Conservation (phyloP, 2,329 filamentous ascomycete species). For the Didymella pomorum region DNA sequence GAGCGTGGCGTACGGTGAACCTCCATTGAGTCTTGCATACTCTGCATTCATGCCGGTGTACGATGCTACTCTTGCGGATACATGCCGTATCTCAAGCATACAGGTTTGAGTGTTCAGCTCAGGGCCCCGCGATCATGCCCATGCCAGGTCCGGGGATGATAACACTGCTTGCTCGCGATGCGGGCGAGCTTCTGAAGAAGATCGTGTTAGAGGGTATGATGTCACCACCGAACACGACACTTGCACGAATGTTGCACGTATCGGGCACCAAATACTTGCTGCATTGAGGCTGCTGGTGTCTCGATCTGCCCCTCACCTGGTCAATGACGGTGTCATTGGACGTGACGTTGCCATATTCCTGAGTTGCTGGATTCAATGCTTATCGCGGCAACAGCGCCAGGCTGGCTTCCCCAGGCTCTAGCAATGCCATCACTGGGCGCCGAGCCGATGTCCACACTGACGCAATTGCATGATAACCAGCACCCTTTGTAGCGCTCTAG, state of each 20-base stretch:
- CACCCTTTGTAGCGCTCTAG: too few species aligned
- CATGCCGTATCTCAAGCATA: neutral
- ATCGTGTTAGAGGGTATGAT: neutral
- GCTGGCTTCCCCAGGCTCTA: neutral
- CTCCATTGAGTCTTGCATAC: neutral
- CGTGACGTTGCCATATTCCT: neutral
- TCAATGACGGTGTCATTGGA: neutral
- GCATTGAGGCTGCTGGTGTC: too few species aligned
- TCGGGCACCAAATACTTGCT: neutral
- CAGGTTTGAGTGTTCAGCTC: neutral
- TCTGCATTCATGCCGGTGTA: neutral
- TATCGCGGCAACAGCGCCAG: neutral
- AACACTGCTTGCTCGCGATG: neutral
- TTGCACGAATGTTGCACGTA: neutral
- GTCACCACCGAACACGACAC: neutral
- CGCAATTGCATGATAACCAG: neutral
- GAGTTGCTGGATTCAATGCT: neutral
- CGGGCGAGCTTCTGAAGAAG: neutral
- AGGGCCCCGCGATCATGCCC: neutral
- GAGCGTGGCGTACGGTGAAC: neutral
- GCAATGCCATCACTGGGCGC: neutral
- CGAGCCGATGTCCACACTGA: neutral
- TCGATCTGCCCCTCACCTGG: neutral
- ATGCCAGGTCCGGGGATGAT: neutral
- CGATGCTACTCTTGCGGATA: neutral